Evolutionary conservation across 2,329 filamentous ascomycete genomes (phyloP).

Genomic region (Fusarium sp.): DNA sequence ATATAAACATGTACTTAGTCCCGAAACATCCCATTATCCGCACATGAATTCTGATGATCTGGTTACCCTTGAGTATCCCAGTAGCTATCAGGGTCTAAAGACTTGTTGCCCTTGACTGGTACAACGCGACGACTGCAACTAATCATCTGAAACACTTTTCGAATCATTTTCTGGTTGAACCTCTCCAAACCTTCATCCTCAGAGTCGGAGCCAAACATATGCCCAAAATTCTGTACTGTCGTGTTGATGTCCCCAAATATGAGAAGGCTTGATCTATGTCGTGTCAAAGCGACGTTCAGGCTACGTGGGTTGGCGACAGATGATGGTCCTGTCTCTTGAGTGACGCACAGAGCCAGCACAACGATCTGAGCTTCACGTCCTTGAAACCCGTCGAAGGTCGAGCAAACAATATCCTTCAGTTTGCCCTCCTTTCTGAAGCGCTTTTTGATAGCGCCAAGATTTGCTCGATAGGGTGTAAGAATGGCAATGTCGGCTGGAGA

Average conservation of each 20-base stretch:
- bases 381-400: slow-evolving; percentile 3
- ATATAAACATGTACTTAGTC: too few species aligned
- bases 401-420: rapidly evolving
- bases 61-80: too few species aligned
- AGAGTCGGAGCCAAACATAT: too few species aligned
- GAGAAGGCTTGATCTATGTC: slow-evolving; percentile 7
- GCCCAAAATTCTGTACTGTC: too few species aligned
- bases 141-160: too few species aligned
- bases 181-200: too few species aligned
- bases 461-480: slow-evolving; percentile 3
- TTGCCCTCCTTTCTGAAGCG: neutral
- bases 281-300: slow-evolving; percentile 11
- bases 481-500: neutral
- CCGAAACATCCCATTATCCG: too few species aligned
- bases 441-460: neutral
- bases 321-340: rapidly evolving
- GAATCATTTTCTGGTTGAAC: too few species aligned
- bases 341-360: neutral
- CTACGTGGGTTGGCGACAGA: rapidly evolving
- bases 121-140: too few species aligned
- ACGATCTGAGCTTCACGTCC: slow-evolving; percentile 5
- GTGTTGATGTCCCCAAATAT: slow-evolving; percentile 14
- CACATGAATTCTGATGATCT: too few species aligned
- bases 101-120: too few species aligned
- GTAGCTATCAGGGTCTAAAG: too few species aligned